Conservation (phyloP, 768 basidiomycete species). For the Inosperma sp. region DNA sequence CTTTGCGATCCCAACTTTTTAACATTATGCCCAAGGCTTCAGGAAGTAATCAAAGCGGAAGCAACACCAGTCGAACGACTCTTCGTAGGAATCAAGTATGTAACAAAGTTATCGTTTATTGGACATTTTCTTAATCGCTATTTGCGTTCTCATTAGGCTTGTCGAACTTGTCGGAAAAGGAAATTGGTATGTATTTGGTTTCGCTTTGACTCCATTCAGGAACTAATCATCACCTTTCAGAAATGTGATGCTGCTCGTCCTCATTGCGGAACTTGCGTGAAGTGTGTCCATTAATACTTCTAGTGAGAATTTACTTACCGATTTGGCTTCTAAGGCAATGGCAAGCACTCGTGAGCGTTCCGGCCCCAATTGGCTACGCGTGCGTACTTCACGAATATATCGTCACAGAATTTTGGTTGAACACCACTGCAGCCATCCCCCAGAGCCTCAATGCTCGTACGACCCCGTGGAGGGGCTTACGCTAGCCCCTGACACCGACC, state of each 20-base stretch:
- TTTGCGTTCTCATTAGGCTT: slow-evolving; percentile 47
- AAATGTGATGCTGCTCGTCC: slow-evolving; percentile 88
- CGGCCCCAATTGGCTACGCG: slow-evolving; percentile 83
- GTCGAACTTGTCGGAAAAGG: slow-evolving; percentile 76
- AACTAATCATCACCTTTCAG: slow-evolving; percentile 33
- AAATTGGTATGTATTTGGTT: slow-evolving; percentile 58
- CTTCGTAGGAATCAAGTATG: slow-evolving; percentile 75
- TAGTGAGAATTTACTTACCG: not conserved
- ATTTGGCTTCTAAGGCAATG: slow-evolving; percentile 53
- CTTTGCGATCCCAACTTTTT: not conserved
- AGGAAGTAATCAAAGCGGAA: slow-evolving; percentile 18
- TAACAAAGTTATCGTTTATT: slow-evolving; percentile 2
- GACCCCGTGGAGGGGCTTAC: slow-evolving; percentile 81
- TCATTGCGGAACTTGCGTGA: slow-evolving; percentile 80
- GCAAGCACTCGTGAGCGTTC: slow-evolving; percentile 77
- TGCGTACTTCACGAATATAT: slow-evolving; percentile 35
- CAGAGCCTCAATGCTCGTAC: slow-evolving; percentile 79
- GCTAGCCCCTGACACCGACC: slow-evolving; percentile 73
- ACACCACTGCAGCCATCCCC: slow-evolving; percentile 57
- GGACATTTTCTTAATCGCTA: not conserved
- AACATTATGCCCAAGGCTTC: slow-evolving; percentile 63
- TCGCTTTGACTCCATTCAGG: not conserved
- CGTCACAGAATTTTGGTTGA: slow-evolving; percentile 7
- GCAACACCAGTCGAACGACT: slow-evolving; percentile 51
- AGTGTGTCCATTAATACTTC: slow-evolving; percentile 43